Evolutionary conservation across 306 rosid genomes (phyloP), one percentile per base, ranked within the genome.

Genomic region (Mimosa pudica): DNA sequence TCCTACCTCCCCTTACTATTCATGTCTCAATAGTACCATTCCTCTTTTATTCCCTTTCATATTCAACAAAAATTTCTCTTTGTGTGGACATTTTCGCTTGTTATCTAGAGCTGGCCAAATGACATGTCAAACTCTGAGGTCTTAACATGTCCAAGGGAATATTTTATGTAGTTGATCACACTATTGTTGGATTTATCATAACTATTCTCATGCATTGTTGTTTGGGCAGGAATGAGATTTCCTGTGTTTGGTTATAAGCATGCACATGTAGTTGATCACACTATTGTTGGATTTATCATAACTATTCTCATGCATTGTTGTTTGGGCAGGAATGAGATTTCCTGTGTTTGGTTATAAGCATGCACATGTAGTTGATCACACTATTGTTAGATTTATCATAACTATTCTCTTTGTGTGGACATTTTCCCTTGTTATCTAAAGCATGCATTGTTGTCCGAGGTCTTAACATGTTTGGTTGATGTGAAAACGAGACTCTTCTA

Each of bases 1-100:
- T 58, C 32, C 64, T 8, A 48, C 51, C n/a, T 73, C 73, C 70
- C 18, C 65, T 38, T 38, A 3, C 68, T 20, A 58, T 24, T 14
- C 82, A 46, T 70, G 70, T 46, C 44, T 71, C 46, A 14, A 4
- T 49, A 20, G 73, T 71, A 45, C 46, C 49, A 38, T 20, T 38
- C 41, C 45, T 8, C 61, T 54, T 80, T 79, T 18, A 2, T 14
- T 52, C 16, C 36, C 73, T 38, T 57, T 9, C 75, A 36, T 35
- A 14, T 10, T 44, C 41, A 7, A 35, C n/a, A 10, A 41, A 75
- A 60, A 24, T 36, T 55, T 55, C 42, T 76, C 79, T 71, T 63
- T 41, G 17, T 20, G 63, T 17, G 63, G 65, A 58, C 76, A 41
- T 52, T 45, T 17, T 64, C 62, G 60, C 41, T 36, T 70, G 65